Conservation (phyloP, 805 yeast species). For the Isabelozyma gotoi region DNA sequence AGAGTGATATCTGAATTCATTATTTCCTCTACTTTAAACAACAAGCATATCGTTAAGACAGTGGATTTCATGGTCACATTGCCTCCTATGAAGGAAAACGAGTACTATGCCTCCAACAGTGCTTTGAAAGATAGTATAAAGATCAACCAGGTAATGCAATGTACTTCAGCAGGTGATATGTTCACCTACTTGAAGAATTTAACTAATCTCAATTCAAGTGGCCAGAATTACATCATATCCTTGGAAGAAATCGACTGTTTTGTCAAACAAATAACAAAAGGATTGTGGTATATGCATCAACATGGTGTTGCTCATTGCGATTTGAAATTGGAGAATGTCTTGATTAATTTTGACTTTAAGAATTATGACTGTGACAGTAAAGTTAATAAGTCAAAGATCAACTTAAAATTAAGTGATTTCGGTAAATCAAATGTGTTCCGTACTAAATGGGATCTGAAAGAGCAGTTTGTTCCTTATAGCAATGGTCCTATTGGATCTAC, state of each 20-base stretch:
- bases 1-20: constrained; percentile 90
- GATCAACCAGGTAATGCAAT: constrained; percentile 38
- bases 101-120: background rate
- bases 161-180: constrained; percentile 36
- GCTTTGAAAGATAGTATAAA: constrained; percentile 8
- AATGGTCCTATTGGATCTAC: constrained; percentile 82
- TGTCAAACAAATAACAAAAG: constrained; percentile 81
- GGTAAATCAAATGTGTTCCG: constrained; percentile 90
- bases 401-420: constrained; percentile 58
- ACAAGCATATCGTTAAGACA: constrained; percentile 72
- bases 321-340: constrained; percentile 82
- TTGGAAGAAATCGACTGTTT: constrained; percentile 80
- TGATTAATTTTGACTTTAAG: constrained; percentile 34
- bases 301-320: constrained; percentile 96
- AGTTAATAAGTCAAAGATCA: constrained; percentile 11
- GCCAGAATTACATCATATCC: constrained; percentile 14
- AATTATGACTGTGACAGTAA: background rate
- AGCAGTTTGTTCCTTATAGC: constrained; percentile 48
- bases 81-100: constrained; percentile 7
- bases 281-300: constrained; percentile 80
- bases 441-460: constrained; percentile 74
- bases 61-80: constrained; percentile 64
- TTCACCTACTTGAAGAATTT: constrained; percentile 28
- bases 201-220: constrained; percentile 5
- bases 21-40: constrained; percentile 75